Percentiles rank a stretch among this genome's conserved stretches.
These are phyloP conservation scores for Hirschioporus abietinus DNA, from an alignment of 768 basidiomycete genomes.

Conservation along the genomic window DNA sequence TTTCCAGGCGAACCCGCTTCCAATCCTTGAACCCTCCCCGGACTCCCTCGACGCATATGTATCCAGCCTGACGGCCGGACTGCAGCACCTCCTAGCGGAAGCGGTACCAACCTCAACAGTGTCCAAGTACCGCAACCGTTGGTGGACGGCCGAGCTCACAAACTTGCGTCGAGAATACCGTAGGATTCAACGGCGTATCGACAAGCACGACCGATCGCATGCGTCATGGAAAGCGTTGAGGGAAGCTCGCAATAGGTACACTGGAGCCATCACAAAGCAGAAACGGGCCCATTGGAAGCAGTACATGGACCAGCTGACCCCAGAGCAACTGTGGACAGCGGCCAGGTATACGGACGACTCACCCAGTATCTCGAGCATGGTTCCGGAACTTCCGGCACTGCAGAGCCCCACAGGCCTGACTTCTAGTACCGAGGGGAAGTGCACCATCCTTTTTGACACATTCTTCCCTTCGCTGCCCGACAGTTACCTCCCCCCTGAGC, in stretches of 20 bases:
- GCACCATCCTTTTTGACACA: neutral
- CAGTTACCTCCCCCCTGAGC: neutral
- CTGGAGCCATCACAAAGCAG: slow-evolving; percentile 10
- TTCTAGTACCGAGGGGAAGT: neutral
- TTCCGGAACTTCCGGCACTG: slow-evolving; percentile 19
- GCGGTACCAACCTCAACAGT: neutral
- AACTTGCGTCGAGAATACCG: neutral
- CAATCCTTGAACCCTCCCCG: neutral
- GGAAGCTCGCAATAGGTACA: slow-evolving; percentile 10
- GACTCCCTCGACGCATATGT: neutral
- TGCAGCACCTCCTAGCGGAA: neutral
- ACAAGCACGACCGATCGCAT: too few species aligned
- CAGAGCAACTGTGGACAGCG: slow-evolving; percentile 17
- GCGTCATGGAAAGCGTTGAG: neutral
- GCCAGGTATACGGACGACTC: slow-evolving; percentile 9
- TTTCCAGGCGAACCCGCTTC: neutral
- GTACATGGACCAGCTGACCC: slow-evolving; percentile 17
- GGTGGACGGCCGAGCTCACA: neutral
- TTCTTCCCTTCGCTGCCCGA: neutral
- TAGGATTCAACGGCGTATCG: neutral
- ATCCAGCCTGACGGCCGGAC: neutral
- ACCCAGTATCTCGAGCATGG: slow-evolving; percentile 12
- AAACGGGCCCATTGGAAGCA: slow-evolving; percentile 20
- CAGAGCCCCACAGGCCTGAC: neutral
- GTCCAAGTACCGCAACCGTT: neutral